Evolutionary conservation across 2,329 filamentous ascomycete species (phyloP).

Genomic region (Hirsutella thompsonii): DNA sequence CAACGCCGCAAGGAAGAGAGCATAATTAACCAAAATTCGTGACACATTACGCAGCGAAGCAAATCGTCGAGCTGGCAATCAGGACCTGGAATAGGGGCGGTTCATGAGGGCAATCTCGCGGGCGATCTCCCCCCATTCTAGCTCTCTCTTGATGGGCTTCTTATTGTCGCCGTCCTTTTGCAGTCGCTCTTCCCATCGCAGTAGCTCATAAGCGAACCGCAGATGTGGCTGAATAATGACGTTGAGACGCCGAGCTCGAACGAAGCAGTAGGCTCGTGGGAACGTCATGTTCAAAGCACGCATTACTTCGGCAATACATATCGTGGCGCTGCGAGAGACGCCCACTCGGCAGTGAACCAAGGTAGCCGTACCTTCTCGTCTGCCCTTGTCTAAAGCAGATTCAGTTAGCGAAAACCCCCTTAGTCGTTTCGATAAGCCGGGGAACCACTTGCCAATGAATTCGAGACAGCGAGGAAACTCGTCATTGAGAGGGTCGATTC

Average conservation of each 20-base stretch:
- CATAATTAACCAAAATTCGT: background rate
- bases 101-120: slow-evolving; percentile 95
- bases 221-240: slow-evolving; percentile 98
- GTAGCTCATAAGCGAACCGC: slow-evolving; percentile 83
- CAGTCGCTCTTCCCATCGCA: slow-evolving; percentile 87
- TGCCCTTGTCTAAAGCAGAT: slow-evolving; percentile 54
- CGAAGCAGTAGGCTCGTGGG: slow-evolving; percentile 89
- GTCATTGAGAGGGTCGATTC: slow-evolving; percentile 78
- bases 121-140: slow-evolving; percentile 84
- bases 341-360: slow-evolving; percentile 94
- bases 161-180: slow-evolving; percentile 35
- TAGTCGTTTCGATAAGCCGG: background rate
- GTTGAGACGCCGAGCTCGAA: slow-evolving; percentile 81
- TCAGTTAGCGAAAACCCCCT: slow-evolving; percentile 1
- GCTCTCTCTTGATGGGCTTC: slow-evolving; percentile 49
- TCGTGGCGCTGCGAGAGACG: slow-evolving; percentile 88
- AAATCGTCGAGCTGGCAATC: background rate
- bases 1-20: too few species aligned
- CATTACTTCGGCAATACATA: slow-evolving; percentile 99
- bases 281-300: slow-evolving; percentile 66
- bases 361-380: slow-evolving; percentile 65
- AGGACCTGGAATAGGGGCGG: slow-evolving; percentile 68
- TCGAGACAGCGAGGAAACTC: slow-evolving; percentile 78
- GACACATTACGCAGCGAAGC: background rate
- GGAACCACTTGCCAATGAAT: slow-evolving; percentile 63